A percentile compares a stretch with the other conserved stretches of the same genome.
Evolutionary conservation across 257 asterid species (phyloP).

Genomic region (Jacaranda copaia): DNA sequence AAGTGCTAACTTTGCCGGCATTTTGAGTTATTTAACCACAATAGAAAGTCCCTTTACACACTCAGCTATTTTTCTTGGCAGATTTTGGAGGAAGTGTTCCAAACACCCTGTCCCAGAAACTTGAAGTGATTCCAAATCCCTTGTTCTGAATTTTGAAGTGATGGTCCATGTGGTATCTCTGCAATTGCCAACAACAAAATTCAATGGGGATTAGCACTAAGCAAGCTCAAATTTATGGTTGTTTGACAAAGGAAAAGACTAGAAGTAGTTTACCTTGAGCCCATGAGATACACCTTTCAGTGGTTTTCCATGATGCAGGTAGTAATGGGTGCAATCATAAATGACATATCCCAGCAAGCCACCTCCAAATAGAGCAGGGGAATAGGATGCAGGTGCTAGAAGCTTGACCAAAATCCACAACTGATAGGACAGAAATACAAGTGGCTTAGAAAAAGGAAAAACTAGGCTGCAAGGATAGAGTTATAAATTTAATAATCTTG

Average conservation of each 20-base stretch:
- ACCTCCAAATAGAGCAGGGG: slow-evolving; percentile 73
- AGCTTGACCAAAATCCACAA: slow-evolving; percentile 63
- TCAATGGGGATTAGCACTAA: too few species aligned
- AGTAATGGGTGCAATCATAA: slow-evolving; percentile 86
- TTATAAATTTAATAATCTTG: background rate
- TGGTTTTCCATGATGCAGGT: slow-evolving; percentile 83
- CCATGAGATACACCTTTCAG: slow-evolving; percentile 52
- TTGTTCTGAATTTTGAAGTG: slow-evolving; percentile 72
- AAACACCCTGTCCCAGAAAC: slow-evolving; percentile 80
- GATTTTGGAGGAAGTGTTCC: slow-evolving; percentile 71
- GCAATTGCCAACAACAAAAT: slow-evolving; percentile 2
- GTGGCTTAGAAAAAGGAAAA: background rate
- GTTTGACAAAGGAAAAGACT: background rate
- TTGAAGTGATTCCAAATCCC: slow-evolving; percentile 86
- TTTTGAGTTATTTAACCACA: background rate
- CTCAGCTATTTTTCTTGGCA: slow-evolving; percentile 50
- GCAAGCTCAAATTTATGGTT: background rate
- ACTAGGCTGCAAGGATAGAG: background rate
- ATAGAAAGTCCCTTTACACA: background rate
- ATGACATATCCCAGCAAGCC: slow-evolving; percentile 72
- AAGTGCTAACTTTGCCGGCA: slow-evolving; percentile 29
- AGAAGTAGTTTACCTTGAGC: slow-evolving; percentile 58
- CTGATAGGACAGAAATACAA: slow-evolving; percentile 45
- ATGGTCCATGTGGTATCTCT: slow-evolving; percentile 88
- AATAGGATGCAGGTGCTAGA: slow-evolving; percentile 45